phyloP scores from a whole-genome alignment of 768 basidiomycete genomes.

The Boletus insuetus region DNA sequence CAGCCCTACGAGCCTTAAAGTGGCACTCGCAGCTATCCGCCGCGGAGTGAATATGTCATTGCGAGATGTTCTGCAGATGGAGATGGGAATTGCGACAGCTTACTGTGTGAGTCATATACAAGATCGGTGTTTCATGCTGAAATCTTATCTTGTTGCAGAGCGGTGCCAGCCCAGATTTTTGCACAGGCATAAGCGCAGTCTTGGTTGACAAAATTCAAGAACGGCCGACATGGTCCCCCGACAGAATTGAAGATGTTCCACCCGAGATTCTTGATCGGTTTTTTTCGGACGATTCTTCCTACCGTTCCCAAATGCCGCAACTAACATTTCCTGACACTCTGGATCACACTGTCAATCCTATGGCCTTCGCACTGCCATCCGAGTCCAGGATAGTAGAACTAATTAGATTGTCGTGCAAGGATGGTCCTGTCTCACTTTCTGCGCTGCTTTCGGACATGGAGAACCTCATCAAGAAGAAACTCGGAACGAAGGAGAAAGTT shows the following conservation, averaged over 20 bases:
- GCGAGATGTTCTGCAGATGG: slow-evolving; percentile 72
- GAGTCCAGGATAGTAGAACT: slow-evolving; percentile 69
- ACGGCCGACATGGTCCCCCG: slow-evolving; percentile 71
- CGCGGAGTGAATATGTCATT: slow-evolving; percentile 64
- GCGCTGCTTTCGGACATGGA: slow-evolving; percentile 24
- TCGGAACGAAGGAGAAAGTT: slow-evolving; percentile 73
- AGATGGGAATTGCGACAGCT: slow-evolving; percentile 84
- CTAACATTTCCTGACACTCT: slow-evolving; percentile 41
- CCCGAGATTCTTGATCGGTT: slow-evolving; percentile 59
- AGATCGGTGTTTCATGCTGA: slow-evolving; percentile 11
- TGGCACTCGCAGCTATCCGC: slow-evolving; percentile 79
- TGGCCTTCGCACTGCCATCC: slow-evolving; percentile 64
- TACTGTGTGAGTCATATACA: slow-evolving; percentile 67
- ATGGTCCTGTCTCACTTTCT: slow-evolving; percentile 40
- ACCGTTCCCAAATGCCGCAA: slow-evolving; percentile 42
- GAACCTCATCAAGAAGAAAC: slow-evolving; percentile 33
- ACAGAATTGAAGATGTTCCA: slow-evolving; percentile 57
- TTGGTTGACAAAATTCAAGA: slow-evolving; percentile 49
- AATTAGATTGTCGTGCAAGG: slow-evolving; percentile 39
- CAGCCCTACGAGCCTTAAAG: slow-evolving; percentile 91
- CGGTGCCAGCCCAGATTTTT: slow-evolving; percentile 80
- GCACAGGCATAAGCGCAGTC: slow-evolving; percentile 73
- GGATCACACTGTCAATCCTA: slow-evolving; percentile 28
- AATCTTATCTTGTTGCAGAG: slow-evolving; percentile 42
- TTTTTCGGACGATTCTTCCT: slow-evolving; percentile 57